These are phyloP conservation scores for Taxillus chinensis DNA, from an alignment of 164 flowering plant genomes.

Conservation along the genomic window DNA sequence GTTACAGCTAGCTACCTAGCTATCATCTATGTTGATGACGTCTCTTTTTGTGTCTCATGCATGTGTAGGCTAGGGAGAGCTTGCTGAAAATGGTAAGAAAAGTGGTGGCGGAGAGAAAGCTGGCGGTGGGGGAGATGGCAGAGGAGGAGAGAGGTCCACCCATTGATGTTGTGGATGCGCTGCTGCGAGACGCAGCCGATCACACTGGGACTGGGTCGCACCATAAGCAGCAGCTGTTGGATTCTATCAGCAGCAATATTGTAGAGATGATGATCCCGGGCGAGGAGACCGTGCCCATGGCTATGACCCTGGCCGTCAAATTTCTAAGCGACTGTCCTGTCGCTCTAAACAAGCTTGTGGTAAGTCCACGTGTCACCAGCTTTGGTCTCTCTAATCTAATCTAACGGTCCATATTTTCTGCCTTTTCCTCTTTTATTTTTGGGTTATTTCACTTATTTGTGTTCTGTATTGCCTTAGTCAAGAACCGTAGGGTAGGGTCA, in stretches of 20 bases:
- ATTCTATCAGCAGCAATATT: constrained; percentile 54
- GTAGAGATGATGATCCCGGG: constrained; percentile 99
- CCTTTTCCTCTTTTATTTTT: not conserved
- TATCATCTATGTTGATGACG: too few species aligned
- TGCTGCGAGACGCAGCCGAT: constrained; percentile 40
- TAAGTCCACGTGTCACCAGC: constrained; percentile 14
- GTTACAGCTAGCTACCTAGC: too few species aligned
- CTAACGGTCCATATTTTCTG: not conserved
- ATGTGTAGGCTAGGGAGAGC: constrained; percentile 66
- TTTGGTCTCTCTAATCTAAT: not conserved
- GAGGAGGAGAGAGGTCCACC: constrained; percentile 6
- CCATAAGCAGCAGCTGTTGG: constrained; percentile 25
- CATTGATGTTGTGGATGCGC: constrained; percentile 53
- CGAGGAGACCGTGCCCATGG: constrained; percentile 78
- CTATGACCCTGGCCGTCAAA: constrained; percentile 84
- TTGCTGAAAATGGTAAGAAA: constrained; percentile 43
- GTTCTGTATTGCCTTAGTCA: too few species aligned
- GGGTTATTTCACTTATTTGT: not conserved
- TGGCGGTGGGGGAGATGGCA: constrained; percentile 16
- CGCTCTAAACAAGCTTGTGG: constrained; percentile 51
- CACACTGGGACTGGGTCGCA: constrained; percentile 1
- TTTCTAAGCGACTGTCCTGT: constrained; percentile 62
- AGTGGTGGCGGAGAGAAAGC: constrained; percentile 51
- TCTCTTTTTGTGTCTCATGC: not conserved
- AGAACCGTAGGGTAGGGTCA: too few species aligned